phyloP scores from a whole-genome alignment of 129 eudicot species.

The carrot (Daucus carota) region DNA sequence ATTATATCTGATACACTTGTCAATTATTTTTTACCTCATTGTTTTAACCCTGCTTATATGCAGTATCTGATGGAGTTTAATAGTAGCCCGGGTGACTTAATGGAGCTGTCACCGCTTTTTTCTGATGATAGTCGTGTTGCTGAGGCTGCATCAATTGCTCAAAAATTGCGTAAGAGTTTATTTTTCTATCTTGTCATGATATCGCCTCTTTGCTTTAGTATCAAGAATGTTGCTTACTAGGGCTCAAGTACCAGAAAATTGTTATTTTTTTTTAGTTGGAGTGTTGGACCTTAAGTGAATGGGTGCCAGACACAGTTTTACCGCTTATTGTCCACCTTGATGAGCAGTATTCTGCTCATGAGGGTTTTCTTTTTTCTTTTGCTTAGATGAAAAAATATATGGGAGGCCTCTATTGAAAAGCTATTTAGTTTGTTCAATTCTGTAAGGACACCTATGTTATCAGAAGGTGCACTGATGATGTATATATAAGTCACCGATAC shows the following conservation, averaged over 20 bases:
- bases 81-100: constrained; percentile 94
- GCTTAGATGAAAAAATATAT: neutral
- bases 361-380: neutral
- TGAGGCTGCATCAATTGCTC: constrained; percentile 98
- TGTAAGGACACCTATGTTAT: neutral
- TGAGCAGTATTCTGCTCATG: neutral
- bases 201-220: neutral
- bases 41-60: constrained; percentile 19
- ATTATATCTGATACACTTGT: constrained; percentile 4
- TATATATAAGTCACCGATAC: neutral
- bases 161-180: constrained; percentile 69
- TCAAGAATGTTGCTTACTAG: neutral
- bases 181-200: neutral
- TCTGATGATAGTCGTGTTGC: constrained; percentile 99
- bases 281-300: neutral
- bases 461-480: neutral
- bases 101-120: constrained; percentile 94
- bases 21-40: neutral
- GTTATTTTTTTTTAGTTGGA: neutral
- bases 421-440: neutral
- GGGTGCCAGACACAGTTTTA: neutral
- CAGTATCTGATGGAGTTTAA: constrained; percentile 98
- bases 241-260: neutral
- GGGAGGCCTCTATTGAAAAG: neutral
- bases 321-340: neutral